These are phyloP conservation scores for Pulveroboletus sp. DNA, from an alignment of 1,284 basidiomycete genomes.

Conservation along the genomic window DNA sequence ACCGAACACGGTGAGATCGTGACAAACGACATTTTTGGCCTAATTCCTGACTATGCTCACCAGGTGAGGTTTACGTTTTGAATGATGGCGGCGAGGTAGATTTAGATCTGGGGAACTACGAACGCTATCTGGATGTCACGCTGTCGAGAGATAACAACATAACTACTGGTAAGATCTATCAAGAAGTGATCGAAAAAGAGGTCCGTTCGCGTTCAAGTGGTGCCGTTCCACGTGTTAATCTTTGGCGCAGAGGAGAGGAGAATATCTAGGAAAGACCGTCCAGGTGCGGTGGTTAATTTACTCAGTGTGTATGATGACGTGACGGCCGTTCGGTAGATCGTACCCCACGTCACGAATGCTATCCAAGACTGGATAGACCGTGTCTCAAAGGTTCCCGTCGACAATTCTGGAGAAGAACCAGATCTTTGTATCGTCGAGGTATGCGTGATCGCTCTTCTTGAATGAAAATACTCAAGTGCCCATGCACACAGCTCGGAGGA, in stretches of 20 bases:
- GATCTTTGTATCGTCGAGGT: constrained; percentile 98
- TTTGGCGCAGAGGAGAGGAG: constrained; percentile 76
- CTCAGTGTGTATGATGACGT: background rate
- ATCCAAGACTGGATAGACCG: constrained; percentile 99
- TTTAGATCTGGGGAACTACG: constrained; percentile 97
- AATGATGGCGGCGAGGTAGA: constrained; percentile 99
- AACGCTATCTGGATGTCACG: constrained; percentile 95
- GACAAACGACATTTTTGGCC: constrained; percentile 6
- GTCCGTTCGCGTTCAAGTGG: constrained; percentile 47
- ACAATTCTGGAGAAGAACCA: constrained; percentile 90
- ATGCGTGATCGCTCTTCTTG: constrained; percentile 14
- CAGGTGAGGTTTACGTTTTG: constrained; percentile 97
- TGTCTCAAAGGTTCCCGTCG: constrained; percentile 91
- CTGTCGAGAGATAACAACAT: constrained; percentile 96
- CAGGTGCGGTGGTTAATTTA: constrained; percentile 52
- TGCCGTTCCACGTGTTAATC: constrained; percentile 22
- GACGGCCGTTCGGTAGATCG: constrained; percentile 62
- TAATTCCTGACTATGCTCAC: constrained; percentile 19
- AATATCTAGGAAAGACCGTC: constrained; percentile 98
- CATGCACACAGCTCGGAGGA: constrained; percentile 88
- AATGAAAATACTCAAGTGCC: constrained; percentile 5
- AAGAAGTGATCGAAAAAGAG: constrained; percentile 97
- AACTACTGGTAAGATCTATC: constrained; percentile 98
- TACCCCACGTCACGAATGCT: constrained; percentile 95
- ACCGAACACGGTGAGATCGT: constrained; percentile 87